Base-by-base conservation (phyloP, 139 green algal species). In the Asterochloris sp. region DNA sequence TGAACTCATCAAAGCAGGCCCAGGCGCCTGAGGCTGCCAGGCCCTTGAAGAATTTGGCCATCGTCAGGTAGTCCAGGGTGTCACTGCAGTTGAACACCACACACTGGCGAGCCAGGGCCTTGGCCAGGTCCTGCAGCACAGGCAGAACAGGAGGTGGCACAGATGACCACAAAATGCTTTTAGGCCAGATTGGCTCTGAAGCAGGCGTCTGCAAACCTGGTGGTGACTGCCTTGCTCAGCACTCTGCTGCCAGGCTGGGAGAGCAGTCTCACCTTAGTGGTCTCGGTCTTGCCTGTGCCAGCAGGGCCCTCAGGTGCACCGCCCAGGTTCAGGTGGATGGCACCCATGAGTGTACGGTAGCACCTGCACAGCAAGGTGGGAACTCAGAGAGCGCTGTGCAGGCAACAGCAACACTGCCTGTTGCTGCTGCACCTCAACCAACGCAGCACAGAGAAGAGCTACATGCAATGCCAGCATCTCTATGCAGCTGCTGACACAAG, bases 1-100 rank as follows among this genome's bases (percentile, higher is more conserved):
- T 96, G 89, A 96, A 96, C 88, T 96, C 92, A 74, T 96, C 92
- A 83, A 96, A 96, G 86, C 92, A 96, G 1, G 92, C 92, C 92
- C 92, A 96, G 21, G 88, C 87, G 73, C 92, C 92, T 16, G 78
- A 85, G 29, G 86, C 76, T 13, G 92, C 92, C 26, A 96, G 89
- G 19, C 92, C 92, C 88, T 96, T 96, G 89, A 96, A 96, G 78
- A 96, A 95, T 79, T 96, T 96, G 80, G 90, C 90, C 91, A 94
- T 93, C 21, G 87, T 88, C 64, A 89, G 23, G 78, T 88, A 84
- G 83, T 89, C 87, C 78, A 92, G 82, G 1, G 85, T 91, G 83
- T 96, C 92, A 78, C 86, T 91, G 89, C 92, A 96, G 87, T 96
- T 96, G 91, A 96, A 96, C 29, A 96, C 92, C 68, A 96, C 91